These are phyloP conservation scores for Exutisphaerella laricina DNA, from an alignment of 2,329 filamentous ascomycete genomes.

Conservation along the genomic window DNA sequence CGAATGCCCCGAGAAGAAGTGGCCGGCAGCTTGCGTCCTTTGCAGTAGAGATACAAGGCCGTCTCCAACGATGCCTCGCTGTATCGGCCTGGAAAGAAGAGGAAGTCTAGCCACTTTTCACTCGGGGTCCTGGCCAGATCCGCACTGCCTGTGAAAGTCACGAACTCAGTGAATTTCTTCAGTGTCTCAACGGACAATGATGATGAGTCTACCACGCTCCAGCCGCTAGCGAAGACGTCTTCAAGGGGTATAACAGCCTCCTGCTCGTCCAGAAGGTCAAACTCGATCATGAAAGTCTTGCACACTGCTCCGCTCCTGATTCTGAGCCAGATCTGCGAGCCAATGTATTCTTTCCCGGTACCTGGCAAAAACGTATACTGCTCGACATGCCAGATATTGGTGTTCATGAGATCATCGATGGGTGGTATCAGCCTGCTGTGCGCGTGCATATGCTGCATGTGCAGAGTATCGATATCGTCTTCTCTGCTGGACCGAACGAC, in stretches of 20 bases:
- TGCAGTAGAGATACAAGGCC: conserved; percentile 74
- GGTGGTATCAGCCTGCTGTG: conserved; percentile 59
- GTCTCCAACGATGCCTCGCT: conserved; percentile 74
- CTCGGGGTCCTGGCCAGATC: conserved; percentile 26
- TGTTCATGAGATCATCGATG: conserved; percentile 46
- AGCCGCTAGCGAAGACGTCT: conserved; percentile 58
- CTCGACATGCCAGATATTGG: conserved; percentile 48
- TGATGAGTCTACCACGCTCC: conserved; percentile 42
- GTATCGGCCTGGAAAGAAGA: conserved; percentile 80
- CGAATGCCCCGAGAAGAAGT: conserved; percentile 37
- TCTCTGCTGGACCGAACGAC: conserved; percentile 46
- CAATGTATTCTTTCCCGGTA: conserved; percentile 32
- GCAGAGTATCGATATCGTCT: conserved; percentile 13
- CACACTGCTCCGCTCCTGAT: conserved; percentile 53
- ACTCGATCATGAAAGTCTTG: conserved; percentile 65
- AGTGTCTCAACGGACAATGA: conserved; percentile 39
- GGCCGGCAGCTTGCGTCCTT: conserved; percentile 46
- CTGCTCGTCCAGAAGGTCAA: conserved; percentile 60
- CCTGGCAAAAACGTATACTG: conserved; percentile 41
- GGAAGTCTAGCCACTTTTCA: conserved; percentile 80
- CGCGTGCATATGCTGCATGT: conserved; percentile 47
- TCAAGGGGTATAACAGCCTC: conserved; percentile 51
- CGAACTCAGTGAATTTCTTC: conserved; percentile 35
- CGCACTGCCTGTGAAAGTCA: conserved; percentile 27
- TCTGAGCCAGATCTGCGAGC: conserved; percentile 44